Conservation (phyloP, 345 rosid genomes). For the Geranium brycei region DNA sequence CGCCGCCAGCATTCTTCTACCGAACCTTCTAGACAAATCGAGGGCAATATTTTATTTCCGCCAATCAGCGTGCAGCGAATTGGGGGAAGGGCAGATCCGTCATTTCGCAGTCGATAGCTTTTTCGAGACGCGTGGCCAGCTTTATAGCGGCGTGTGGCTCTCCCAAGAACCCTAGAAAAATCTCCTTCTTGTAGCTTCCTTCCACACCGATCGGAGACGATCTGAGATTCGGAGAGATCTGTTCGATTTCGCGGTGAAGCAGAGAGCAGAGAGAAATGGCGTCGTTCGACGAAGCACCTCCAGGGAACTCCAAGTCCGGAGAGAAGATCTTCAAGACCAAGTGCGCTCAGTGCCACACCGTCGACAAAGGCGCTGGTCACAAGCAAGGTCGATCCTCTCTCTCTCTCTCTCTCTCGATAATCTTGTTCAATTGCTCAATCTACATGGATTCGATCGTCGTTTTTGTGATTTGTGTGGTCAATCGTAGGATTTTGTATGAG, state of each 20-base stretch:
- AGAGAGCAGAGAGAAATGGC: slow-evolving; percentile 25
- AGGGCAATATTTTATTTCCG: background rate
- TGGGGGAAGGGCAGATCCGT: background rate
- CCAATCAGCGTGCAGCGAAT: background rate
- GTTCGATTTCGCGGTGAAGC: background rate
- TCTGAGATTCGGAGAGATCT: background rate
- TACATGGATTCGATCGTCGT: background rate
- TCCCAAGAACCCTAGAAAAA: background rate
- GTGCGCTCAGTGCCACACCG: slow-evolving; percentile 87
- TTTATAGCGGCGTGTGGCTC: background rate
- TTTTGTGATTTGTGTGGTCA: background rate
- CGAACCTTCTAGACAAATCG: background rate
- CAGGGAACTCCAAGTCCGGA: slow-evolving; percentile 41
- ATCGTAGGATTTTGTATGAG: background rate
- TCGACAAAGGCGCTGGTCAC: slow-evolving; percentile 91
- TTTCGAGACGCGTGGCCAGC: background rate
- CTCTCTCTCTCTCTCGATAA: background rate
- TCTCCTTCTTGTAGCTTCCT: background rate
- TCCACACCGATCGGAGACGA: background rate
- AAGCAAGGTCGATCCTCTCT: slow-evolving; percentile 52
- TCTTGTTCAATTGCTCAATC: too few species aligned
- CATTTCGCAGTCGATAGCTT: background rate
- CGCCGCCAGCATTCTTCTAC: background rate
- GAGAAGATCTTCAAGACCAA: slow-evolving; percentile 67
- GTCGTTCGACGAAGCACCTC: slow-evolving; percentile 50